Evolutionary conservation across 2,329 filamentous ascomycete genomes (phyloP), one percentile per base, ranked within the genome.

Genomic region (Trichoderma sp.): DNA sequence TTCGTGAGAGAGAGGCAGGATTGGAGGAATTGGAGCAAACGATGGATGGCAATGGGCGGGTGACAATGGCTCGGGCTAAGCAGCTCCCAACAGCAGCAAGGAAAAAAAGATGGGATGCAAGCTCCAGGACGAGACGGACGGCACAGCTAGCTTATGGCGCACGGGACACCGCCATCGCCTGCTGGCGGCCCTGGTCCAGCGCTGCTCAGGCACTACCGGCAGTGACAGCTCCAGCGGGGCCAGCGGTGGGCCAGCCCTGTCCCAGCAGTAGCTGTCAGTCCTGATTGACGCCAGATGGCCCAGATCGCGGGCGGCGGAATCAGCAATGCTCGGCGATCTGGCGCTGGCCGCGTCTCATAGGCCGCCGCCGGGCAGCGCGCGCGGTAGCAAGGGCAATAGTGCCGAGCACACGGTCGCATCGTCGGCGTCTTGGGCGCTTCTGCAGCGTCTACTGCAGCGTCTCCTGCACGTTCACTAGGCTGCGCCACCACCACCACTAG

Each of bases 401-500:
- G 64, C 64, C 63, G 51, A 66, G 60, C 21, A 21, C 46, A 21
- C 24, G n/a, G 46, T 52, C 37, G 37, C 51, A 61, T 61, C 18
- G 14, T 52, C 14, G 32, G 43, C 39, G 28, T 51, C 59, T 56
- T 55, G 37, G 61, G 26, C 52, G 63, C 63, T 59, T 49, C 39
- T 49, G 54, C 63, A 66, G 32, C 60, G 54, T 26, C 21, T 26
- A 28, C 39, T 49, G 54, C 63, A 66, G 32, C 60, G 54, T 26
- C 21, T 26, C n/a, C 52, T 49, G n/a, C 52, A 58, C 34, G 16
- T 56, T 32, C 4, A 10, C 39, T 43, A 46, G 54, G 64, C 64
- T 66, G 64, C 64, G 64, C 64, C 64, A 66, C 64, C 54, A 51
- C 63, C 52, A 58, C 34, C 63, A 56, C 39, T 66, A 66, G 64